Conservation (phyloP, 2,329 filamentous ascomycete genomes). For the Ophiostoma himal-ulmi region DNA sequence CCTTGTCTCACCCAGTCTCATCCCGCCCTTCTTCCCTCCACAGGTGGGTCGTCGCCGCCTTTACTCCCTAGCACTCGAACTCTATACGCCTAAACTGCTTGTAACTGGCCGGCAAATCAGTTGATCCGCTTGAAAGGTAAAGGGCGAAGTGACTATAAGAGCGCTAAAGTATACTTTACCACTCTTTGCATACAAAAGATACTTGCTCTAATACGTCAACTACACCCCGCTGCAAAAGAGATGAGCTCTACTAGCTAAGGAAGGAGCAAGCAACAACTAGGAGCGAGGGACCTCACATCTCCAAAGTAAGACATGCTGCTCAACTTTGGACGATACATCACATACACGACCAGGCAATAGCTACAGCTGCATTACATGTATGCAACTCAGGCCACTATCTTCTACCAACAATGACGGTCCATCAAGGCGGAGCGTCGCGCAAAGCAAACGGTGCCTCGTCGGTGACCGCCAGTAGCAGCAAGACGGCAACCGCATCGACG, state of each 20-base stretch:
- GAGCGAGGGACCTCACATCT: neutral
- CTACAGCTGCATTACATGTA: neutral
- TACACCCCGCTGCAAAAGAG: neutral
- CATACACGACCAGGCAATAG: neutral
- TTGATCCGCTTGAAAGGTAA: constrained; percentile 19
- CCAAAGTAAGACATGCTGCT: neutral
- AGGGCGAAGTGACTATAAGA: neutral
- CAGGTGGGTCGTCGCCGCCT: neutral
- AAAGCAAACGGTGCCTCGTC: constrained; percentile 50
- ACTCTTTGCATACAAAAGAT: neutral
- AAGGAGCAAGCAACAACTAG: neutral
- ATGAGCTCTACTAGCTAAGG: neutral
- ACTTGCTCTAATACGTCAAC: neutral
- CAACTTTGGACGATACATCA: neutral
- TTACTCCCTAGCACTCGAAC: neutral
- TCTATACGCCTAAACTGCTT: neutral
- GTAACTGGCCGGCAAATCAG: constrained; percentile 20
- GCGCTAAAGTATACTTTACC: neutral
- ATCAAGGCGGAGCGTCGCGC: constrained; percentile 32
- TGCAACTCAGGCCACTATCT: neutral
- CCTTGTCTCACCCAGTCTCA: neutral
- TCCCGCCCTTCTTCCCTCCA: neutral
- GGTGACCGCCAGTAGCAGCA: constrained; percentile 26
- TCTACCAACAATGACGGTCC: constrained; percentile 21
- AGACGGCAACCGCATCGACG: neutral